Conservation (phyloP, 495 filamentous ascomycete genomes). For the Tuber aestivum region DNA sequence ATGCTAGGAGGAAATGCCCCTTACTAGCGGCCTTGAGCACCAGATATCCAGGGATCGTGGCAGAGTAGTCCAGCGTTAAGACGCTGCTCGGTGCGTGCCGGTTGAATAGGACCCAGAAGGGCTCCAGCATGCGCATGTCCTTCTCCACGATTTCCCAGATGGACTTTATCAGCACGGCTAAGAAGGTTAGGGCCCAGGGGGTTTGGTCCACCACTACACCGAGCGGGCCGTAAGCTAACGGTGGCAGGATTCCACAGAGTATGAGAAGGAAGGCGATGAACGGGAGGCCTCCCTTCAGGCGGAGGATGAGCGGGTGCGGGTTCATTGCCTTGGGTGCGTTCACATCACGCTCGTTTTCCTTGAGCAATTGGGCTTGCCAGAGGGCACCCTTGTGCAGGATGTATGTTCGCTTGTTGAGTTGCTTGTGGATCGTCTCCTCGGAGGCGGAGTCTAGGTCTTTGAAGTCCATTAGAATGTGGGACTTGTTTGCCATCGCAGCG, state of each 20-base stretch:
- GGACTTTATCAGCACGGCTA: conserved; percentile 61
- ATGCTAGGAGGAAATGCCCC: conserved; percentile 57
- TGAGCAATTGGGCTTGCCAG: conserved; percentile 51
- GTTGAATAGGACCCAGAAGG: conserved; percentile 61
- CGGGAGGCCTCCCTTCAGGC: conserved; percentile 53
- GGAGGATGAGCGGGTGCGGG: conserved; percentile 65
- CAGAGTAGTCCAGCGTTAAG: conserved; percentile 66
- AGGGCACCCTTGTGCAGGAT: conserved; percentile 63
- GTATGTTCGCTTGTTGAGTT: conserved; percentile 59
- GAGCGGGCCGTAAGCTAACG: conserved; percentile 50
- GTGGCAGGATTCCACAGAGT: conserved; percentile 29
- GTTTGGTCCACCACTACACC: conserved; percentile 54
- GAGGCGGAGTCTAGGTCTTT: conserved; percentile 62
- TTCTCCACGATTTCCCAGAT: conserved; percentile 65
- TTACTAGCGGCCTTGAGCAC: conserved; percentile 57
- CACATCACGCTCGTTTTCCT: conserved; percentile 38
- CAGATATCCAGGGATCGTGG: conserved; percentile 61
- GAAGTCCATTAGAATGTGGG: conserved; percentile 69
- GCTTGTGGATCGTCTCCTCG: conserved; percentile 60
- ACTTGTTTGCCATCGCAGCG: conserved; percentile 64
- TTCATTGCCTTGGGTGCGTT: conserved; percentile 52
- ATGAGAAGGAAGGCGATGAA: conserved; percentile 55
- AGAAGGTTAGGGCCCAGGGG: conserved; percentile 58
- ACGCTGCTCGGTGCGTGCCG: conserved; percentile 58
- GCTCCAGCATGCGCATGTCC: conserved; percentile 66